Evolutionary conservation across 805 yeast genomes (phyloP).

Genomic region (Henningerozyma blattae): DNA sequence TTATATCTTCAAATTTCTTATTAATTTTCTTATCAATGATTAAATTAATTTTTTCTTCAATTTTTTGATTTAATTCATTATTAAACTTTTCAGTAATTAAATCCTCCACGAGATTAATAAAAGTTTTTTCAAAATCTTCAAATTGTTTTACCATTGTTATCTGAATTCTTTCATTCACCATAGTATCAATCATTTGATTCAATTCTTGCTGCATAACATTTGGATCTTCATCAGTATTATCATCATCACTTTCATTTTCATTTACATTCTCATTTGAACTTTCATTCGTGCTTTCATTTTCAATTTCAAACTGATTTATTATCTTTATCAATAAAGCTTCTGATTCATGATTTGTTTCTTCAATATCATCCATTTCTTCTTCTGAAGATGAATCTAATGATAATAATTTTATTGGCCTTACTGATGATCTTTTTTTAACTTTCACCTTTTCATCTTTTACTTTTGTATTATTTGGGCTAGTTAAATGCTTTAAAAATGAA

Average conservation of each 20-base stretch:
- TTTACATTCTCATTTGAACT: background rate
- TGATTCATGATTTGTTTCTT: too few species aligned
- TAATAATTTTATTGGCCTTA: too few species aligned
- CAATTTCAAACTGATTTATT: too few species aligned
- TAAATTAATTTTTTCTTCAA: background rate
- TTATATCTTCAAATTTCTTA: background rate
- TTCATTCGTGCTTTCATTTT: constrained; percentile 1
- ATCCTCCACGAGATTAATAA: background rate
- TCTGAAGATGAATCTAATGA: too few species aligned
- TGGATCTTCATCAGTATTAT: constrained; percentile 5
- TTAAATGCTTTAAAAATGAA: too few species aligned
- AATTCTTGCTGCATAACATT: constrained; percentile 16
- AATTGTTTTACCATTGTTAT: constrained; percentile 1
- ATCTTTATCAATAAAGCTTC: too few species aligned
- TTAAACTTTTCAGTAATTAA: background rate
- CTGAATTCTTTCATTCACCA: constrained; percentile 9
- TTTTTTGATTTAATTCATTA: background rate
- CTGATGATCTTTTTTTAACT: too few species aligned
- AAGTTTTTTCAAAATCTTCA: background rate
- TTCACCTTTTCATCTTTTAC: too few species aligned
- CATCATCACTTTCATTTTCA: constrained; percentile 6
- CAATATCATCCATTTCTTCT: too few species aligned
- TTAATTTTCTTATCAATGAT: background rate
- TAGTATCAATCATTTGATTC: constrained; percentile 8
- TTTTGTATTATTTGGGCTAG: too few species aligned